A percentile compares a stretch with the other conserved stretches of the same genome.
These are phyloP conservation scores for Plantago ovata DNA, from an alignment of 257 asterid species.

Conservation along the genomic window DNA sequence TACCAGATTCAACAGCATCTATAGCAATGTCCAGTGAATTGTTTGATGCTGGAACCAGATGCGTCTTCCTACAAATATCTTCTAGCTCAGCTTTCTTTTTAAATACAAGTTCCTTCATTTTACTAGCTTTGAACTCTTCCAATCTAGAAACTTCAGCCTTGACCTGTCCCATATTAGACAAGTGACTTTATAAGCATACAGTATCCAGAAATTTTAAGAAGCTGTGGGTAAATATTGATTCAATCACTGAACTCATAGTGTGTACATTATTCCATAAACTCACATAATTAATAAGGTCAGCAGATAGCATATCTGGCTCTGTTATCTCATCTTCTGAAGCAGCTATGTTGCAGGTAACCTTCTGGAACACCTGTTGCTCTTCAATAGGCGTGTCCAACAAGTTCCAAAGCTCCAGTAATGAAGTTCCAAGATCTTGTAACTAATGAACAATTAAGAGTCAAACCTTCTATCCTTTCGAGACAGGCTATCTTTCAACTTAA, in stretches of 20 bases:
- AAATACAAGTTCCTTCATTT: constrained; percentile 93
- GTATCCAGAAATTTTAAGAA: constrained; percentile 10
- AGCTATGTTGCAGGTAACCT: constrained; percentile 79
- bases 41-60: constrained; percentile 64
- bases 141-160: constrained; percentile 80
- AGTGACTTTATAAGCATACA: constrained; percentile 14
- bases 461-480: constrained; percentile 13
- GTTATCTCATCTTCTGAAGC: constrained; percentile 88
- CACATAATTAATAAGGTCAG: constrained; percentile 59
- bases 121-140: constrained; percentile 85
- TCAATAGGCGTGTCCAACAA: constrained; percentile 96
- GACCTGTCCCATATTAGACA: constrained; percentile 46
- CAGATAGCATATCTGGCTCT: constrained; percentile 79
- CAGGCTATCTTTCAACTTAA: constrained; percentile 1
- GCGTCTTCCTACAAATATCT: constrained; percentile 80
- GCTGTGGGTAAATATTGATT: neutral
- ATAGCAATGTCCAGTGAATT: constrained; percentile 51
- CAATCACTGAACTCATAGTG: neutral
- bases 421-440: constrained; percentile 88
- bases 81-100: constrained; percentile 89
- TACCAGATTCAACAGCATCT: constrained; percentile 92
- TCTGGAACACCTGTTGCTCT: constrained; percentile 83
- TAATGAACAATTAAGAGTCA: constrained; percentile 26
- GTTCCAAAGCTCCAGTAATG: constrained; percentile 94
- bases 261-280: constrained; percentile 26